phyloP scores from a whole-genome alignment of 106 monocot genomes.

The Acorus calamus region DNA sequence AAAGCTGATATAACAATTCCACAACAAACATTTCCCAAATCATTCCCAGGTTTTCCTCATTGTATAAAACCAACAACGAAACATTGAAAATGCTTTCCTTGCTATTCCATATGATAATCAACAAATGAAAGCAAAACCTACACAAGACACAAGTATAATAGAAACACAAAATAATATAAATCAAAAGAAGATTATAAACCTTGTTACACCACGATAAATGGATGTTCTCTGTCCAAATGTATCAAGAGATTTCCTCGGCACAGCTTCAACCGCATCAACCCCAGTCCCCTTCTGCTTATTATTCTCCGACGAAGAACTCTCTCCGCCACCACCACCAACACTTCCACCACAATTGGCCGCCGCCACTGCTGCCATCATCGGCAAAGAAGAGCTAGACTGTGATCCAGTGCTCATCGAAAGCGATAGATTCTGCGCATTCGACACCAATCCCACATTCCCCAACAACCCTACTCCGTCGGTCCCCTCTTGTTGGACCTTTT shows the following conservation, averaged over 20 bases:
- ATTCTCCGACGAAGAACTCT: slow-evolving; percentile 27
- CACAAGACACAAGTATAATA: neutral
- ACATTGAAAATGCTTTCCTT: no score
- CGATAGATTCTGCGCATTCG: slow-evolving; percentile 47
- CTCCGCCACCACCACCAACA: slow-evolving; percentile 14
- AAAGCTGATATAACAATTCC: no score
- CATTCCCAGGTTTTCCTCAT: no score
- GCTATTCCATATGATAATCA: no score
- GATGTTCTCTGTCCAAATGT: slow-evolving; percentile 94
- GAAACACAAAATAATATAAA: neutral
- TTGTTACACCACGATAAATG: slow-evolving; percentile 91
- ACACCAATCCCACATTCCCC: neutral
- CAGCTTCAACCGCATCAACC: slow-evolving; percentile 43
- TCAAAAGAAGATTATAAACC: slow-evolving; percentile 20
- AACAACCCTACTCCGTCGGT: neutral
- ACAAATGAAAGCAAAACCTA: no score
- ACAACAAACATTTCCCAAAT: no score
- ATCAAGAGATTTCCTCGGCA: slow-evolving; percentile 65
- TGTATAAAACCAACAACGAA: no score
- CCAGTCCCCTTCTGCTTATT: slow-evolving; percentile 25
- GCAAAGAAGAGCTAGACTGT: slow-evolving; percentile 45
- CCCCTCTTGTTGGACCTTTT: slow-evolving; percentile 6
- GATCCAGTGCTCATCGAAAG: slow-evolving; percentile 80
- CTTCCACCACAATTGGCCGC: neutral
- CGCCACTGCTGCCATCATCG: slow-evolving; percentile 7